phyloP scores from a whole-genome alignment of 306 rosid genomes.

The Begonia loranthoides region DNA sequence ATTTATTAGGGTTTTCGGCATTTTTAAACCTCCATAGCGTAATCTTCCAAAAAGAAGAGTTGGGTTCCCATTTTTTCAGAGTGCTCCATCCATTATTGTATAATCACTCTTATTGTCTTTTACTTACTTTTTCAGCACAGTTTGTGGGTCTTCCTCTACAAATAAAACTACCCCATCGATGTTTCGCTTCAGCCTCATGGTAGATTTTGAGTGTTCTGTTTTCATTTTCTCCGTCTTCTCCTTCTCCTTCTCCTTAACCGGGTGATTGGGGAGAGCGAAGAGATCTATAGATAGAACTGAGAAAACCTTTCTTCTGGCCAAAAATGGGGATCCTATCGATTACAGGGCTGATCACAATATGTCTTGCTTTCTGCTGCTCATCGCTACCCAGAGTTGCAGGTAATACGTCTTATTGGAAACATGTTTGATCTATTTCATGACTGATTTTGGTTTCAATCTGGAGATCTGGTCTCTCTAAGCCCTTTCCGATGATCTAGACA shows the following conservation, averaged over 20 bases:
- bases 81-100: constrained; percentile 17
- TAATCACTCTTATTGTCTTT: constrained; percentile 8
- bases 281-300: constrained; percentile 28
- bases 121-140: constrained; percentile 11
- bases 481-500: background rate
- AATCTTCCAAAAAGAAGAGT: constrained; percentile 11
- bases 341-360: constrained; percentile 34
- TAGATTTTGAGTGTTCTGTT: constrained; percentile 13
- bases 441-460: constrained; percentile 11
- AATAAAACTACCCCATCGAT: constrained; percentile 15
- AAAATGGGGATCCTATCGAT: constrained; percentile 38
- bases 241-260: constrained; percentile 6
- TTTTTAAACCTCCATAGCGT: constrained; percentile 23
- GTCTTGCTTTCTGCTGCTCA: constrained; percentile 23
- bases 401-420: constrained; percentile 23
- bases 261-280: constrained; percentile 21
- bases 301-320: constrained; percentile 7
- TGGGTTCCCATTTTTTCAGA: constrained; percentile 11
- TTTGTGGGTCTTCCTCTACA: constrained; percentile 38
- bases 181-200: constrained; percentile 13
- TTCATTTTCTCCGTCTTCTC: constrained; percentile 19
- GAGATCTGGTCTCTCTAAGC: constrained; percentile 14
- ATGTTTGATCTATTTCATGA: background rate
- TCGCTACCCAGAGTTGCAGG: constrained; percentile 56
- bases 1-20: constrained; percentile 20